Evolutionary conservation across 208 protist genomes (phyloP).

Genomic region (Crithidia mellificae): DNA sequence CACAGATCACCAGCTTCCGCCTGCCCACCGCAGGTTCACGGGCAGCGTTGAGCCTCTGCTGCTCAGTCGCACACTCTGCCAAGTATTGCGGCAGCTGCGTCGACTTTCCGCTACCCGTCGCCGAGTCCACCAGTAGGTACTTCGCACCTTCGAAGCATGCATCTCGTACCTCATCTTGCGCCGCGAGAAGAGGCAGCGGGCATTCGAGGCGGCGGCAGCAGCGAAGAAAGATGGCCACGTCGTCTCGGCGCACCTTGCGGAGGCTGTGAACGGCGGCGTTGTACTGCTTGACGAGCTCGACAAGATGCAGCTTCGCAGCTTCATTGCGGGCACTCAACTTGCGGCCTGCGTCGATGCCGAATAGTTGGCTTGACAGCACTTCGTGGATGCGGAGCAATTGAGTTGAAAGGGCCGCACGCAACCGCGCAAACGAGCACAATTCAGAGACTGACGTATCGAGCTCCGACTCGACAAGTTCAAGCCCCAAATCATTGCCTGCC

Average conservation of each 20-base stretch:
- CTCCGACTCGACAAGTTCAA: background rate
- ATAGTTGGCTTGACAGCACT: background rate
- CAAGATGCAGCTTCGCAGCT: background rate
- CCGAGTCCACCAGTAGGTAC: conserved; percentile 6
- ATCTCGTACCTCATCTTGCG: conserved; percentile 3
- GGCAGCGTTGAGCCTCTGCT: conserved; percentile 3
- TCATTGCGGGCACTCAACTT: background rate
- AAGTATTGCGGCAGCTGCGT: conserved; percentile 92
- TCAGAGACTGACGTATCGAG: background rate
- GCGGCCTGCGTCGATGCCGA: background rate
- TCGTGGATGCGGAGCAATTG: background rate
- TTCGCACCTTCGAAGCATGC: background rate
- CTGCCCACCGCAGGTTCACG: background rate
- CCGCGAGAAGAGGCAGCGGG: conserved; percentile 6
- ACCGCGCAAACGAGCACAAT: background rate
- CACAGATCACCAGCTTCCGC: conserved; percentile 64
- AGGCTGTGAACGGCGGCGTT: background rate
- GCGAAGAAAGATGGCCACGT: background rate
- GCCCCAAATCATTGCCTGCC: background rate
- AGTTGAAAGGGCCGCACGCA: background rate
- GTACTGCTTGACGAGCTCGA: conserved; percentile 7
- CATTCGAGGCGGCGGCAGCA: background rate
- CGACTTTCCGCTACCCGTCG: conserved; percentile 91
- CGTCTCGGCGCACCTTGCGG: background rate
- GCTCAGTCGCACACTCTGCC: conserved; percentile 35